A percentile compares a stretch with the other conserved stretches of the same genome.
These are phyloP conservation scores for Daldinia concentrica DNA, from an alignment of 495 filamentous ascomycete genomes.

Conservation along the genomic window DNA sequence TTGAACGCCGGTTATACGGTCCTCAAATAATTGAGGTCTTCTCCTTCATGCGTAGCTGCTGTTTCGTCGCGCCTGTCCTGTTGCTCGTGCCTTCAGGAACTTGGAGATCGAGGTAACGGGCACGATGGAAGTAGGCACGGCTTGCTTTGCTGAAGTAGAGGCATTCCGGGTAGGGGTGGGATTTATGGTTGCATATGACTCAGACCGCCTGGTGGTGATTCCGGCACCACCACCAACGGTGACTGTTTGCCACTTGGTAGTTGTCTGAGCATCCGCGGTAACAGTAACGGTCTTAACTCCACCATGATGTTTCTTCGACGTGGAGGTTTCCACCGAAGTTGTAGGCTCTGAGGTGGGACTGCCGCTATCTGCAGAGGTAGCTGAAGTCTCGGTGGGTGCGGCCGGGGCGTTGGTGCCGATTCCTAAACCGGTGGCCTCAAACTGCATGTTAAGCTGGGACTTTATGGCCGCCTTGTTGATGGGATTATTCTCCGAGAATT, in stretches of 20 bases:
- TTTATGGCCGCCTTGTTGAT: slow-evolving; percentile 45
- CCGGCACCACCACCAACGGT: slow-evolving; percentile 23
- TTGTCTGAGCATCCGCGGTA: slow-evolving; percentile 35
- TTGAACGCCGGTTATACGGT: not conserved
- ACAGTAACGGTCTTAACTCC: slow-evolving; percentile 43
- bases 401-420: slow-evolving; percentile 39
- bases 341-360: not conserved
- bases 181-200: not conserved
- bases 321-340: slow-evolving; percentile 3
- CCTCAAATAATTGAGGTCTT: not conserved
- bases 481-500: slow-evolving; percentile 43
- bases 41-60: slow-evolving; percentile 2
- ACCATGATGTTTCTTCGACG: slow-evolving; percentile 15
- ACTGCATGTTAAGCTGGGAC: slow-evolving; percentile 49
- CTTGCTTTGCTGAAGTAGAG: not conserved
- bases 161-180: not conserved
- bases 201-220: not conserved
- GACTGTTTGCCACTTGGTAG: slow-evolving; percentile 37
- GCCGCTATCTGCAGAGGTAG: not conserved
- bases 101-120: slow-evolving; percentile 39
- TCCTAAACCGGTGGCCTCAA: slow-evolving; percentile 48
- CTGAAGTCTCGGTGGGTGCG: slow-evolving; percentile 13
- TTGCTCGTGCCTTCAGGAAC: slow-evolving; percentile 39
- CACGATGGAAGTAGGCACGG: slow-evolving; percentile 23
- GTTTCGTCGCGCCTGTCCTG: slow-evolving; percentile 40